Evolutionary conservation across 2,329 filamentous ascomycete genomes (phyloP), one percentile per base, ranked within the genome.

Genomic region (Pseudogymnoascus sp.): DNA sequence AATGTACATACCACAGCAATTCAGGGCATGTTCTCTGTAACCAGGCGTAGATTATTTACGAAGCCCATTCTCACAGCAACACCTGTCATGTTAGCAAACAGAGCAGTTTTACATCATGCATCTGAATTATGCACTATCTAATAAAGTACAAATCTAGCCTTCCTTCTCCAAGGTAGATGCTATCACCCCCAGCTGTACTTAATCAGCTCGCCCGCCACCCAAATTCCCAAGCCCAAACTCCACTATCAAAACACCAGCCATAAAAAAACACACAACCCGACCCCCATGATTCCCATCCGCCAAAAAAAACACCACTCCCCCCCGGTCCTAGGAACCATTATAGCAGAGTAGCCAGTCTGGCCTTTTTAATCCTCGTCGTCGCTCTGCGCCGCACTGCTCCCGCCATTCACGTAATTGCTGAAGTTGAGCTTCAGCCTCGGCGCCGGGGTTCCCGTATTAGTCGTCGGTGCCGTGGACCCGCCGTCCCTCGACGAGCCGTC

Each of bases 361-460:
- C 36, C 42, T 37, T 37, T 60, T 66, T 60, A 70, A 42, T 73
- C 71, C 60, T 85, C 82, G 65, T 83, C 80, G 67, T 85, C 82
- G 71, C 82, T 85, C 69, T 80, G 79, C 62, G 74, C 71, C 61
- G 72, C 69, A 66, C 76, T 79, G 59, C 75, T 75, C 7, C 76
- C 77, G 57, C 76, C 77, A 63, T 75, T 75, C 45, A 72, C 69
- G 61, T 73, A 74, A 39, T 75, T 75, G 64, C 80, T 82, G 69
- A 84, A 81, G 21, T 79, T 88, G 66, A 93, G 80, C 78, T 89
- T 92, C 76, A 93, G 60, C 64, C 71, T 93, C 60, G 66, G 23
- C 34, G 79, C 74, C 37, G 85, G 82, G 70, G 87, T 93, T 61
- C 83, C 82, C 16, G 80, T 80, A 65, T 77, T 83, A 5, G 84